These are phyloP conservation scores for Hypoxylon fragiforme DNA, from an alignment of 495 filamentous ascomycete genomes.

Conservation along the genomic window DNA sequence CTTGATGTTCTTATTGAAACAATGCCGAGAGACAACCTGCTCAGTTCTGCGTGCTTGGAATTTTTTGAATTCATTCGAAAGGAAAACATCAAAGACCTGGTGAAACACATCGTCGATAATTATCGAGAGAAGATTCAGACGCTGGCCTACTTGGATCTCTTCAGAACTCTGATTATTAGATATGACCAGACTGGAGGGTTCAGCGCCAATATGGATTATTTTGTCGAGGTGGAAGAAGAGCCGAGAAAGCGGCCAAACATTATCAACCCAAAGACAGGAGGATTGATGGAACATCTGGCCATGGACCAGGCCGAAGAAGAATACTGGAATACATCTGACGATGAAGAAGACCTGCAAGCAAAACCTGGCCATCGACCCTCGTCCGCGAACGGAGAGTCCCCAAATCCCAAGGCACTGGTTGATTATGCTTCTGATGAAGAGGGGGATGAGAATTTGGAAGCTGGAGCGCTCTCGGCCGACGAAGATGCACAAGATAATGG, in stretches of 20 bases:
- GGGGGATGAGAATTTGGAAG: constrained; percentile 52
- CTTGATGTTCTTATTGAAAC: constrained; percentile 86
- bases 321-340: constrained; percentile 93
- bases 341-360: constrained; percentile 68
- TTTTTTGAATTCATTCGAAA: constrained; percentile 90
- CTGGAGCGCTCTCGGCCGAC: constrained; percentile 44
- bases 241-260: constrained; percentile 63
- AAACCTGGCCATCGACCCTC: constrained; percentile 35
- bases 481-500: constrained; percentile 46
- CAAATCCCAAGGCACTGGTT: constrained; percentile 72
- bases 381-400: constrained; percentile 54
- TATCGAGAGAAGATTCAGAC: constrained; percentile 78
- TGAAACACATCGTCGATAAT: constrained; percentile 84
- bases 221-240: constrained; percentile 53
- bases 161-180: constrained; percentile 69
- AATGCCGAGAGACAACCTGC: constrained; percentile 92
- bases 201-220: constrained; percentile 59
- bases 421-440: constrained; percentile 92
- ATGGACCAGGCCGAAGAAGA: constrained; percentile 87
- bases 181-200: constrained; percentile 84
- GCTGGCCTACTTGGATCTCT: constrained; percentile 87
- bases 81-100: constrained; percentile 79
- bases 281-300: constrained; percentile 65
- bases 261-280: constrained; percentile 65
- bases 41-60: constrained; percentile 95